Evolutionary conservation across 306 rosid species (phyloP).

Genomic region (Glycine soja): DNA sequence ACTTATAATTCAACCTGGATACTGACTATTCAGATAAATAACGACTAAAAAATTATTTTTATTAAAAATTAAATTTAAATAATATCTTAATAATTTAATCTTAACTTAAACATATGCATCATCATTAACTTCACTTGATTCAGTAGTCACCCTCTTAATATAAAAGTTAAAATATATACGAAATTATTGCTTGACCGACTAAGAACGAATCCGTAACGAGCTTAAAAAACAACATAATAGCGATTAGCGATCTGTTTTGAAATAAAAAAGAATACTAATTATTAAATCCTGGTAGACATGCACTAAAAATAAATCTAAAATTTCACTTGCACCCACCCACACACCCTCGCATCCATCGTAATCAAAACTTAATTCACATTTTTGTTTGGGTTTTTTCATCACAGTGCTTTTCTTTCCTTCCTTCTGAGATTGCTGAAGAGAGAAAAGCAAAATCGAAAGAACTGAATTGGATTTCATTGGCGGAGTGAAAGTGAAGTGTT

Average conservation of each 20-base stretch:
- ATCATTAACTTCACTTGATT: no score
- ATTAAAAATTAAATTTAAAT: no score
- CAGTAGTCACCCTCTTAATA: no score
- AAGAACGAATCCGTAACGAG: no score
- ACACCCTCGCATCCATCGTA: no score
- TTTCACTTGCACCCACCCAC: background rate
- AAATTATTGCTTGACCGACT: no score
- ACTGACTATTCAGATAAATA: no score
- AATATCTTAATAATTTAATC: no score
- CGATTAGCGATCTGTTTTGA: background rate
- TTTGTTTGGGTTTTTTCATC: background rate
- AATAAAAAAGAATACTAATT: background rate
- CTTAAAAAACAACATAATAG: background rate
- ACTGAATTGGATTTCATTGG: background rate
- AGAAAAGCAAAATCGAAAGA: background rate
- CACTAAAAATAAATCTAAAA: background rate
- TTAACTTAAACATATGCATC: no score
- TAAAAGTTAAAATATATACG: no score
- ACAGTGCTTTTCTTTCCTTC: background rate
- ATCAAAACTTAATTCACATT: background rate
- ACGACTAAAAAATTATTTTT: no score
- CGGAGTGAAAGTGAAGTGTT: background rate
- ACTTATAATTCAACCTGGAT: no score
- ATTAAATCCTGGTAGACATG: constrained; percentile 11
- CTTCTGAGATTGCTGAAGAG: background rate